phyloP scores from a whole-genome alignment of 306 rosid genomes.

The Begonia fuchsioides region DNA sequence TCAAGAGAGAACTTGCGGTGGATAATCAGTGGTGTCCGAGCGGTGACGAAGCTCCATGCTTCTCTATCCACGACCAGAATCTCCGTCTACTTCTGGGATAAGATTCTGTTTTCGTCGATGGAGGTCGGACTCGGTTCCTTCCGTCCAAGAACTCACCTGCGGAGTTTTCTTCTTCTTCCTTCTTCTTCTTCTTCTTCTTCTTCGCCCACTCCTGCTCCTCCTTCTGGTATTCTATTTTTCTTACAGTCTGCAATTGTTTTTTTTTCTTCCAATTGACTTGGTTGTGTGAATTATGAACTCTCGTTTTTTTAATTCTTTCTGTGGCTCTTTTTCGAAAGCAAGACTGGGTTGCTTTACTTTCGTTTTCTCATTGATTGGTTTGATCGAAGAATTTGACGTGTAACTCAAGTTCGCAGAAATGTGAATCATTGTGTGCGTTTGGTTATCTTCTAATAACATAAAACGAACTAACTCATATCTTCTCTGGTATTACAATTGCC shows the following conservation, averaged over 20 bases:
- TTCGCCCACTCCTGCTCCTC: slow-evolving; percentile 13
- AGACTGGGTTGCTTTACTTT: no score
- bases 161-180: slow-evolving; percentile 36
- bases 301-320: no score
- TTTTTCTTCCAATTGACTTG: no score
- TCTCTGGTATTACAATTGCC: slow-evolving; percentile 11
- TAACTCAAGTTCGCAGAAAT: no score
- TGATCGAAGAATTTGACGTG: no score
- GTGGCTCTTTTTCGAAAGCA: no score
- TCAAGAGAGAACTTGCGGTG: slow-evolving; percentile 20
- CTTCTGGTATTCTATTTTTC: neutral
- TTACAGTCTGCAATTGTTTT: neutral
- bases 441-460: no score
- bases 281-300: no score
- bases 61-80: slow-evolving; percentile 20
- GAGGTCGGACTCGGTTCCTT: slow-evolving; percentile 52
- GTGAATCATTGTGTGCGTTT: no score
- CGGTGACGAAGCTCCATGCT: slow-evolving; percentile 7
- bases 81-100: neutral
- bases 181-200: slow-evolving; percentile 26
- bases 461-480: no score
- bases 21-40: slow-evolving; percentile 13
- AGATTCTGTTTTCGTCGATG: slow-evolving; percentile 20
- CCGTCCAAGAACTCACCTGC: slow-evolving; percentile 38
- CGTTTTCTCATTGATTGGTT: no score